These are phyloP conservation scores for Trametes cinnabarina DNA, from an alignment of 768 basidiomycete genomes.

Conservation along the genomic window DNA sequence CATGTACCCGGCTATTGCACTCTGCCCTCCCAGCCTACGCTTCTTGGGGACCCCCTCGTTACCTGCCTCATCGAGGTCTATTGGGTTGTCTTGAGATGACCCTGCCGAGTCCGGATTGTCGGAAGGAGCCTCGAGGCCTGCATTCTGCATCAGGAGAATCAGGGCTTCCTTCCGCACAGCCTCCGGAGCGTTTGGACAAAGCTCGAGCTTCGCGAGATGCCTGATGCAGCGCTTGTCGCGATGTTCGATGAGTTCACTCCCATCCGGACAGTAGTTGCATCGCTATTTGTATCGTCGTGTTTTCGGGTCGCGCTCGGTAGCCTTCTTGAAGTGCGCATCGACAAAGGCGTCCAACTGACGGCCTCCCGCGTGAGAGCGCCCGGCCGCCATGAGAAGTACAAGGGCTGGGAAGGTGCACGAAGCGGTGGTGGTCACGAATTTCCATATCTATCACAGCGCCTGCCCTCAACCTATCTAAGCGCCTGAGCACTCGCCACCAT, in stretches of 20 bases:
- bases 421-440: neutral
- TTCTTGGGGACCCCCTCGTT: neutral
- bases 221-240: neutral
- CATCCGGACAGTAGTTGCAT: neutral
- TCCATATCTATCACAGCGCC: neutral
- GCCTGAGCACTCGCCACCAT: neutral
- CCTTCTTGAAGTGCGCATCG: neutral
- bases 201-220: neutral
- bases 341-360: neutral
- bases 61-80: neutral
- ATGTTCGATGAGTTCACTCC: neutral
- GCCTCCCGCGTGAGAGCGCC: neutral
- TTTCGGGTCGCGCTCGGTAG: neutral
- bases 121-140: neutral
- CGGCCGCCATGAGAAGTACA: neutral
- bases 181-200: neutral
- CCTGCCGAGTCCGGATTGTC: neutral
- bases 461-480: neutral
- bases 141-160: neutral
- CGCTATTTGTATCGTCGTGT: neutral
- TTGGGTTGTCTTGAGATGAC: neutral
- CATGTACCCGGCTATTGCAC: neutral
- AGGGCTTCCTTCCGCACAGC: neutral
- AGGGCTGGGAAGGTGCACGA: neutral
- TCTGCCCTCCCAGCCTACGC: neutral